Conservation (phyloP, 73 alveolate genomes). For the Paramecium bursaria region DNA sequence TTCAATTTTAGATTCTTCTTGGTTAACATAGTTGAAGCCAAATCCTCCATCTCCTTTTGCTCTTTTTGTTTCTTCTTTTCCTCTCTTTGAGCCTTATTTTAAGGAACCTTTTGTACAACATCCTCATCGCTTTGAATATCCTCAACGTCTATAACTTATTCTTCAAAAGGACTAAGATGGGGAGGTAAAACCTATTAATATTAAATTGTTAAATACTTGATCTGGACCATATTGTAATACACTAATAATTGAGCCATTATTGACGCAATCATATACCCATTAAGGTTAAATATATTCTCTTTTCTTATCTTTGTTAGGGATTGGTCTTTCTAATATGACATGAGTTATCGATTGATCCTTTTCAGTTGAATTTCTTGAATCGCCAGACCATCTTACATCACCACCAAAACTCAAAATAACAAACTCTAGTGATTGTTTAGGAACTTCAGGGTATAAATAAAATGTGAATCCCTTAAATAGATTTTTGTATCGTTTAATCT, state of each 20-base stretch:
- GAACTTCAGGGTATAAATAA: constrained; percentile 68
- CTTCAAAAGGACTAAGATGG: constrained; percentile 69
- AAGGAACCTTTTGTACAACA: not conserved
- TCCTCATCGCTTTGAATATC: constrained; percentile 59
- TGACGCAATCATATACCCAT: constrained; percentile 68
- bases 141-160: constrained; percentile 36
- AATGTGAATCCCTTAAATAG: constrained; percentile 62
- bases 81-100: not conserved
- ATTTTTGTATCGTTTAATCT: constrained; percentile 22
- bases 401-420: constrained; percentile 67
- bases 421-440: constrained; percentile 64
- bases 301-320: constrained; percentile 35
- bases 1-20: constrained; percentile 66
- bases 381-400: constrained; percentile 64
- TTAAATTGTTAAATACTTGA: not conserved
- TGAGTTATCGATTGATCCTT: constrained; percentile 67
- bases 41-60: constrained; percentile 52
- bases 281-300: constrained; percentile 69
- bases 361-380: constrained; percentile 27
- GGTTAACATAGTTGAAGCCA: constrained; percentile 65
- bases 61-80: constrained; percentile 15
- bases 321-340: constrained; percentile 58
- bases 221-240: constrained; percentile 68
- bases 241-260: constrained; percentile 31
- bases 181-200: constrained; percentile 68